Evolutionary conservation across 495 filamentous ascomycete genomes (phyloP).

Genomic region (Aspergillus diversus): DNA sequence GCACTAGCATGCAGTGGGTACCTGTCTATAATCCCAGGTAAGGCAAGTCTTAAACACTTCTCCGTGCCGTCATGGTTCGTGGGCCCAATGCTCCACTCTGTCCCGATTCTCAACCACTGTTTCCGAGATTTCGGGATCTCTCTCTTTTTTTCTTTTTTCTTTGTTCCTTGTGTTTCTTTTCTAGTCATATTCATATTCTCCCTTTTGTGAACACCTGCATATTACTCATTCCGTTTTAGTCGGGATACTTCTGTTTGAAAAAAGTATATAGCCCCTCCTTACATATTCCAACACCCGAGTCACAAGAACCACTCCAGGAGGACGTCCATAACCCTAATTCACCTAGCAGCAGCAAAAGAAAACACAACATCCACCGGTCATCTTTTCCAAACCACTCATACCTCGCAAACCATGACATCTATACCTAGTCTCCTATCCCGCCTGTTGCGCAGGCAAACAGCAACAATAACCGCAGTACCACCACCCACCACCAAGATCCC

Average conservation of each 20-base stretch:
- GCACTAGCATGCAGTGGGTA: too few relatives aligned
- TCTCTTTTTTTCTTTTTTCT: neutral
- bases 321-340: neutral
- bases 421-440: slow-evolving; percentile 3
- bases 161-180: neutral
- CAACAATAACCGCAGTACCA: neutral
- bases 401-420: neutral
- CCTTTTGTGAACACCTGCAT: neutral
- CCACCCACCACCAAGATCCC: neutral
- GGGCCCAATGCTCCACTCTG: neutral
- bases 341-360: neutral
- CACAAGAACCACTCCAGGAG: neutral
- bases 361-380: neutral
- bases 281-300: neutral
- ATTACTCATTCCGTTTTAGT: neutral
- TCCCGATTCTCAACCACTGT: neutral
- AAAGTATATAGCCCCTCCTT: neutral
- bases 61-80: neutral
- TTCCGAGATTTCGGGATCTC: neutral
- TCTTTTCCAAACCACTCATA: too few relatives aligned
- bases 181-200: neutral
- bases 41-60: neutral
- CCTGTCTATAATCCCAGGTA: too few relatives aligned
- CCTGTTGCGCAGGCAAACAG: slow-evolving; percentile 12
- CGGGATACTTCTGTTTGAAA: neutral